Evolutionary conservation across 2,329 filamentous ascomycete species (phyloP), one percentile per base, ranked within the genome.

Genomic region (Colletotrichum limetticola): DNA sequence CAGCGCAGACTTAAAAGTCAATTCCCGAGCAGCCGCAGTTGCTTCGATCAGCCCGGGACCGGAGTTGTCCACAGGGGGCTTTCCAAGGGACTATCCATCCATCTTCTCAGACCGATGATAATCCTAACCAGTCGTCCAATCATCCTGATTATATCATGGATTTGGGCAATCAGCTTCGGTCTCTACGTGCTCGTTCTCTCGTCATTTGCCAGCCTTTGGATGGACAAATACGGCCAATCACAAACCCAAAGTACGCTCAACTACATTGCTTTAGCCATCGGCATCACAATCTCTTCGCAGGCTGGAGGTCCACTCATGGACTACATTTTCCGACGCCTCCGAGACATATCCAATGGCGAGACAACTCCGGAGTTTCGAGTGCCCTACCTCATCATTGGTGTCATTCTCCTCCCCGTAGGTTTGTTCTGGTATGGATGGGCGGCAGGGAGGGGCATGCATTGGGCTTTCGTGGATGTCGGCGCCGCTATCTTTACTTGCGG

Each of bases 351-450:
- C 0, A 28, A 42, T 1, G 63, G 64, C n/a, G 24, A 6, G 5
- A 37, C 75, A 22, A 79, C 77, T 5, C 87, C 87, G 0, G 86
- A 89, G 75, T 87, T 84, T 75, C 83, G 86, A 5, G 79, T 87
- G 0, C 89, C 88, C 0, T 85, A 87, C 2, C 88, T 92, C 88
- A 82, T 87, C 4, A 80, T 85, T 12, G 88, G 87, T 4, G 86
- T 86, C 4, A 60, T 86, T 2, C 69, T 89, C 19, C 85, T 92
- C 2, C 90, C 90, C 0, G 78, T 85, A 0, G 86, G 88, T 0
- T 82, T 91, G 0, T 86, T 91, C 74, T 85, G 87, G 78, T 91
- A 91, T 77, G 90, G 90, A 52, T 91, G 90, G 90, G 82, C 85
- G 2, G 86, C 88, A 0, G 82, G 90, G 32, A 83, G 85, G 53